Conservation (phyloP, 495 filamentous ascomycete species). For the Aspergillus conjunctus region DNA sequence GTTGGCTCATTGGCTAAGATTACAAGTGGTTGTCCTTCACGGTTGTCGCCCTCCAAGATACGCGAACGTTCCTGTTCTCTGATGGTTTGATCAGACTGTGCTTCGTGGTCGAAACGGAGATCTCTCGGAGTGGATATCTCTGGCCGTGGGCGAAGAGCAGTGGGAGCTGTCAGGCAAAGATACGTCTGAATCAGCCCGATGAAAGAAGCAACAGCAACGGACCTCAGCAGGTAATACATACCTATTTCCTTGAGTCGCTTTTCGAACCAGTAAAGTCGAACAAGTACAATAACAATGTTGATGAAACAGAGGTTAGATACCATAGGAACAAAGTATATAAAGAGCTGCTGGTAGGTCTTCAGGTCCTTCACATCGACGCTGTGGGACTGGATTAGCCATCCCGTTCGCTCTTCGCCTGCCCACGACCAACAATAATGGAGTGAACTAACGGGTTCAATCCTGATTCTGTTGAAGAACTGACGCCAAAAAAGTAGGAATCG, state of each 20-base stretch:
- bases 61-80: not conserved
- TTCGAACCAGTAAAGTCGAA: constrained; percentile 41
- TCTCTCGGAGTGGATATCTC: not conserved
- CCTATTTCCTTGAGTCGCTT: constrained; percentile 30
- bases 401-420: not conserved
- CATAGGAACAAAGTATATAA: constrained; percentile 38
- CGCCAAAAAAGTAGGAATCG: constrained; percentile 50
- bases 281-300: constrained; percentile 39
- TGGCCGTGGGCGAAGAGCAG: constrained; percentile 12
- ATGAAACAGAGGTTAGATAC: constrained; percentile 39
- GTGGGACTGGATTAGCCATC: constrained; percentile 1
- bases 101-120: constrained; percentile 15
- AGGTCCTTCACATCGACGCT: constrained; percentile 41
- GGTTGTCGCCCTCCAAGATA: not conserved
- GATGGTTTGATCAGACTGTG: not conserved
- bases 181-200: not conserved
- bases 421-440: not conserved
- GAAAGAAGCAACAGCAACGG: not conserved
- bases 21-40: not conserved
- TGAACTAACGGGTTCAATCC: constrained; percentile 44
- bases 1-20: not conserved
- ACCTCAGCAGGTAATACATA: not conserved
- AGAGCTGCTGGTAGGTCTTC: constrained; percentile 45
- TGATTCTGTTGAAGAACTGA: constrained; percentile 44
- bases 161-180: constrained; percentile 11